phyloP scores from a whole-genome alignment of 345 rosid species.

The Lepidium didymum region DNA sequence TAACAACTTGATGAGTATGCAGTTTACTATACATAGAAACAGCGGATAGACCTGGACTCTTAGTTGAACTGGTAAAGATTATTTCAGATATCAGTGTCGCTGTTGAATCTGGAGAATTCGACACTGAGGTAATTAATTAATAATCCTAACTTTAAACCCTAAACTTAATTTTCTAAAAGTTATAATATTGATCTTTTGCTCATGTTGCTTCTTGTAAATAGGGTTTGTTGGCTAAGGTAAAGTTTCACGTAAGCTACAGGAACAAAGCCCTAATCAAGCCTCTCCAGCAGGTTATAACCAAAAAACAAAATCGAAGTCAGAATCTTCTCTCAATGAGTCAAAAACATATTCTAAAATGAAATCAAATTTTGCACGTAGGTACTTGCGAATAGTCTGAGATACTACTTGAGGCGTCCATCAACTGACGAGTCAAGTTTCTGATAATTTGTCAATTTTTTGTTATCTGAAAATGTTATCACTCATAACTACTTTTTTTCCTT shows the following conservation, averaged over 20 bases:
- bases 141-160: background rate
- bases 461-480: background rate
- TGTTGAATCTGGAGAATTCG: constrained; percentile 95
- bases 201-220: constrained; percentile 17
- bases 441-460: background rate
- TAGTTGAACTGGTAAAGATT: constrained; percentile 83
- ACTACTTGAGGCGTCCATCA: constrained; percentile 73
- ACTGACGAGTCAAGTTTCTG: constrained; percentile 74
- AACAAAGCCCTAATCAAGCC: constrained; percentile 82
- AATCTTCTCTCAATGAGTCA: background rate
- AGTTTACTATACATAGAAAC: constrained; percentile 90
- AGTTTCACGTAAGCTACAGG: constrained; percentile 87
- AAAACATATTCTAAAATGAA: background rate
- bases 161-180: background rate
- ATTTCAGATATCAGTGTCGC: constrained; percentile 67
- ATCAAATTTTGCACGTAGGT: constrained; percentile 42
- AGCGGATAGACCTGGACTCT: constrained; percentile 91
- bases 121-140: constrained; percentile 64
- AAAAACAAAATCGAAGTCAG: background rate
- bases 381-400: constrained; percentile 63
- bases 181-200: background rate
- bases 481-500: background rate
- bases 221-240: constrained; percentile 94
- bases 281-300: constrained; percentile 64
- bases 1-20: constrained; percentile 11